Conservation (phyloP, 306 rosid species). For the Fragaria vesca region DNA sequence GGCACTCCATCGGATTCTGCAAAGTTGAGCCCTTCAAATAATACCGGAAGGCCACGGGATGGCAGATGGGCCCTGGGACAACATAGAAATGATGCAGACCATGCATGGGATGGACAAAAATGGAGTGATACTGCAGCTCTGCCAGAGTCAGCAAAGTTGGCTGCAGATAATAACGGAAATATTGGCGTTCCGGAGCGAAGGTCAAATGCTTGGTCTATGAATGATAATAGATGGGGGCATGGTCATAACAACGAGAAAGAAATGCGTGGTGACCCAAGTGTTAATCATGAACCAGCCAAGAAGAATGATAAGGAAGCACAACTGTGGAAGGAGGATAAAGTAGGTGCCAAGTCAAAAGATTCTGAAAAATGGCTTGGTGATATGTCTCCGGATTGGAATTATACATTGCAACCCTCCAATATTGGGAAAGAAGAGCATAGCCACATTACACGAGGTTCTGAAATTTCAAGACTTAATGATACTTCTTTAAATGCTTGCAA, state of each 20-base stretch:
- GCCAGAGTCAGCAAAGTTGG: constrained; percentile 45
- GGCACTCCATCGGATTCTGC: constrained; percentile 40
- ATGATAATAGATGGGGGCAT: constrained; percentile 45
- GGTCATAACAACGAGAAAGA: constrained; percentile 42
- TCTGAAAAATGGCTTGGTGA: constrained; percentile 73
- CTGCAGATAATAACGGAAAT: constrained; percentile 46
- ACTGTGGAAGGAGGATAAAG: constrained; percentile 47
- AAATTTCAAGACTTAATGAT: constrained; percentile 32
- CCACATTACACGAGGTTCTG: constrained; percentile 38
- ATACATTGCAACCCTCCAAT: constrained; percentile 49
- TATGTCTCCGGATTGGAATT: constrained; percentile 53
- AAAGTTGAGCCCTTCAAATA: constrained; percentile 44
- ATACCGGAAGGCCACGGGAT: constrained; percentile 52
- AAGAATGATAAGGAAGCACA: constrained; percentile 57
- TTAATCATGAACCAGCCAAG: constrained; percentile 28
- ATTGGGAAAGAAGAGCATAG: constrained; percentile 49
- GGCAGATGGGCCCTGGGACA: constrained; percentile 51
- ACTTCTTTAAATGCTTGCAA: constrained; percentile 40
- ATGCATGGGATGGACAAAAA: constrained; percentile 46
- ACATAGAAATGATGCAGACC: constrained; percentile 47
- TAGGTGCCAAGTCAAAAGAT: constrained; percentile 48
- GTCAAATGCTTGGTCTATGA: constrained; percentile 41
- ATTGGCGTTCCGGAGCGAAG: constrained; percentile 43
- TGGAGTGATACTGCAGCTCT: constrained; percentile 43
- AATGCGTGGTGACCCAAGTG: constrained; percentile 37